phyloP scores from a whole-genome alignment of 148 eudicot species.

The Vaccinium myrtillus region DNA sequence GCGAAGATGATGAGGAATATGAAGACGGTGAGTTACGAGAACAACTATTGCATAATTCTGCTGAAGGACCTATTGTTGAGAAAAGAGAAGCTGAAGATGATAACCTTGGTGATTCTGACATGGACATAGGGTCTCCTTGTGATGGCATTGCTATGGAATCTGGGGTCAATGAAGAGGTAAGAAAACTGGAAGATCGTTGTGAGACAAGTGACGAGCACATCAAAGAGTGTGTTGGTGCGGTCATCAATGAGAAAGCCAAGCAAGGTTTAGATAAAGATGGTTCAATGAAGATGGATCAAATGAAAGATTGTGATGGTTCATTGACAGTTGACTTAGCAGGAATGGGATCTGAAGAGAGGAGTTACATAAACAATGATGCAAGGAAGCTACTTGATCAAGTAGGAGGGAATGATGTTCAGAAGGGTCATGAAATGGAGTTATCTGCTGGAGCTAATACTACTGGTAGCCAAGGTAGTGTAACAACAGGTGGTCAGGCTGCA shows the following conservation, averaged over 20 bases:
- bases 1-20: slow-evolving; percentile 34
- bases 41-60: slow-evolving; percentile 8
- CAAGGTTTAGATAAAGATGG: slow-evolving; percentile 16
- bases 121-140: slow-evolving; percentile 16
- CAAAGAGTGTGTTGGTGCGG: slow-evolving; percentile 11
- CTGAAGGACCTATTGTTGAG: slow-evolving; percentile 17
- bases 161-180: slow-evolving; percentile 7
- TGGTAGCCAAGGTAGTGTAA: slow-evolving; percentile 9
- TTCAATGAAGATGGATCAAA: slow-evolving; percentile 4
- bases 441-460: slow-evolving; percentile 14
- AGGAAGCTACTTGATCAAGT: slow-evolving; percentile 18
- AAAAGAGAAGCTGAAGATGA: slow-evolving; percentile 18
- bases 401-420: slow-evolving; percentile 8
- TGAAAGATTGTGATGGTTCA: slow-evolving; percentile 6
- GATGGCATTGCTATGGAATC: slow-evolving; percentile 5
- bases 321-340: slow-evolving; percentile 11
- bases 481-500: slow-evolving; percentile 14
- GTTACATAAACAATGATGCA: neutral
- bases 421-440: slow-evolving; percentile 10
- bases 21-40: slow-evolving; percentile 50
- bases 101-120: slow-evolving; percentile 18
- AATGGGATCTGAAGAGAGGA: slow-evolving; percentile 17
- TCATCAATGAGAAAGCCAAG: slow-evolving; percentile 13
- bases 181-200: slow-evolving; percentile 10
- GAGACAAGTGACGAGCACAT: slow-evolving; percentile 16